Evolutionary conservation across 805 yeast species (phyloP), one percentile per base, ranked within the genome.

Genomic region (Lachancea sp.): DNA sequence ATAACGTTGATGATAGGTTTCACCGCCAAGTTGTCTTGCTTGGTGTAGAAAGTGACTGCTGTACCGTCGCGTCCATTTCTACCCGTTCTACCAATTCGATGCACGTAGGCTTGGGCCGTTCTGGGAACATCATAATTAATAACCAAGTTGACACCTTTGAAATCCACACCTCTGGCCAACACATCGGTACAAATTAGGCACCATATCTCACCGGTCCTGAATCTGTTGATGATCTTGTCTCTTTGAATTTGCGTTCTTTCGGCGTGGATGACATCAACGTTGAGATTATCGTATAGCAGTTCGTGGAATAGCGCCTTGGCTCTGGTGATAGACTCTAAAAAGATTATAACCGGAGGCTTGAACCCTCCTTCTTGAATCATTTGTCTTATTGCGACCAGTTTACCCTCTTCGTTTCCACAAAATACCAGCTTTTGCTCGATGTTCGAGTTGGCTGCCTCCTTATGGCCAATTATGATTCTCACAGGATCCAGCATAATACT

Each of bases 31-130:
- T 77, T 66, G 61, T 93, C 99, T 51, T 87, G 95, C 60, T 89
- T 90, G 20, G 99, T 91, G 69, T 85, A 93, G 53, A 90, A 82
- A 0, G 99, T 93, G 16, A 93, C 78, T 0, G 98, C 97, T 55
- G 75, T 75, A 46, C 99, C 99, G 8, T 68, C 58, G 49, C 84
- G 79, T 1, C 95, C 96, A 44, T 88, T 96, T 74, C 99, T 82
- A 54, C 99, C 99, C 2, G 99, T 91, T 73, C 99, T 84, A 66
- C 99, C 99, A 57, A 93, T 87, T 69, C 99, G 79, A 66, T 93
- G 99, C 38, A 93, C 96, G 63, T 93, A 93, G 0, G 96, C 83
- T 65, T 91, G 97, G 0, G 97, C 88, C 36, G 84, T 78, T 56
- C 81, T 85, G 15, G 99, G 99, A 11, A 93, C 95, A 66, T 93